These are phyloP conservation scores for Gynochthodes officinalis DNA, from an alignment of 257 asterid species.

Conservation along the genomic window DNA sequence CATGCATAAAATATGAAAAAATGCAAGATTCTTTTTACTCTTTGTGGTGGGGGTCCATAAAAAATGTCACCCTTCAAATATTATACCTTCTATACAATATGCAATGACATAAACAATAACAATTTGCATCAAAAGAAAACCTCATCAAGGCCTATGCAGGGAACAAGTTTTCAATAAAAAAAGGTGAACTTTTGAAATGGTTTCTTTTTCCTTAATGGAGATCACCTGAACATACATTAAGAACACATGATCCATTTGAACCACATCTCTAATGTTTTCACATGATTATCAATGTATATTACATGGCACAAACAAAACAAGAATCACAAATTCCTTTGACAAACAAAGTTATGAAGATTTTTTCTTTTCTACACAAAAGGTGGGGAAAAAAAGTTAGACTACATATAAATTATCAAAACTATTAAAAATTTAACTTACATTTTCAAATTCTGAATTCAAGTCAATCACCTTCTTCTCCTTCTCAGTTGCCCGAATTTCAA, in stretches of 20 bases:
- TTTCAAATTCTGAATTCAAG: slow-evolving; percentile 47
- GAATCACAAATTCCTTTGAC: background rate
- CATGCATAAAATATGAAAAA: background rate
- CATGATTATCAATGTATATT: background rate
- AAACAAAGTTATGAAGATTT: background rate
- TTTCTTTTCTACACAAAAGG: background rate
- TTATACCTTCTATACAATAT: background rate
- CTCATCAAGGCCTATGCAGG: background rate
- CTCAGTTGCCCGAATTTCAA: slow-evolving; percentile 53
- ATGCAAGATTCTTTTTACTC: background rate
- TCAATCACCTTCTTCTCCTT: slow-evolving; percentile 56
- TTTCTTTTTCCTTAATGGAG: background rate
- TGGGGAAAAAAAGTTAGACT: background rate
- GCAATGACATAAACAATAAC: too few relatives aligned
- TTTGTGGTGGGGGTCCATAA: background rate
- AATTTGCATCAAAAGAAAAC: too few relatives aligned
- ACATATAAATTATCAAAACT: background rate
- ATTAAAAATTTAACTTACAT: slow-evolving; percentile 37
- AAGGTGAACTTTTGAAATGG: background rate
- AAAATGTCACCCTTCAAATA: background rate
- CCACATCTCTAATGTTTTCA: background rate
- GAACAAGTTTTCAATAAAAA: too few relatives aligned
- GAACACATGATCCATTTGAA: background rate
- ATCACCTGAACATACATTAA: background rate
- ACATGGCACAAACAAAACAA: background rate